These are phyloP conservation scores for Nemania serpens DNA, from an alignment of 2,329 filamentous ascomycete species.

Conservation along the genomic window DNA sequence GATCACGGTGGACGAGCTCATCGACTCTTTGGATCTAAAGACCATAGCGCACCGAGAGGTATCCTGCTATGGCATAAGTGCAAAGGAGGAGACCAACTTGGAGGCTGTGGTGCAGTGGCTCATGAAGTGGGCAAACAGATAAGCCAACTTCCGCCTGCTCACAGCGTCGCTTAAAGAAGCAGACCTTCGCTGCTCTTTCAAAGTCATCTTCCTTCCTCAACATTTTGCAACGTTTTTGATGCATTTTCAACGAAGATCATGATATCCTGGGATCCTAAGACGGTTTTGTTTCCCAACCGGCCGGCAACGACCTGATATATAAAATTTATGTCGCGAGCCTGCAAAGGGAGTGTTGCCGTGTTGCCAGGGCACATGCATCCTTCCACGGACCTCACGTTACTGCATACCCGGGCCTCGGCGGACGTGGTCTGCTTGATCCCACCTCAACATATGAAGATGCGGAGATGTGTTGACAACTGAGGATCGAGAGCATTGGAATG, in stretches of 20 bases:
- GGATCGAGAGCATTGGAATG: slow-evolving; percentile 32
- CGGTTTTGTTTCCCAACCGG: slow-evolving; percentile 37
- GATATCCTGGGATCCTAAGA: slow-evolving; percentile 40
- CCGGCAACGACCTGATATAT: slow-evolving; percentile 43
- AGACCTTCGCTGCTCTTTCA: slow-evolving; percentile 2
- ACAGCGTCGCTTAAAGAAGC: slow-evolving; percentile 2
- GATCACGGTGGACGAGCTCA: slow-evolving; percentile 90
- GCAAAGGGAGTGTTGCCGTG: slow-evolving; percentile 32
- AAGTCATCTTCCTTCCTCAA: slow-evolving; percentile 16
- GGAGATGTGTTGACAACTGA: slow-evolving; percentile 33
- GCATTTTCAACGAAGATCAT: slow-evolving; percentile 41
- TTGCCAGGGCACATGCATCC: slow-evolving; percentile 28
- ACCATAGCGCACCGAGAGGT: slow-evolving; percentile 90
- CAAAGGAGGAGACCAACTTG: slow-evolving; percentile 97
- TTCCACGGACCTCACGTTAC: slow-evolving; percentile 30
- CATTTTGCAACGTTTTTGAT: slow-evolving; percentile 34
- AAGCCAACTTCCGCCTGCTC: slow-evolving; percentile 38
- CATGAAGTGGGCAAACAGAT: slow-evolving; percentile 84
- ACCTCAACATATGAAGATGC: slow-evolving; percentile 33
- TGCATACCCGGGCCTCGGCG: slow-evolving; percentile 30
- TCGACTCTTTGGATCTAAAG: slow-evolving; percentile 89
- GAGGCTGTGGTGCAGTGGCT: slow-evolving; percentile 97
- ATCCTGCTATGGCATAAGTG: slow-evolving; percentile 97
- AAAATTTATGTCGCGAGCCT: slow-evolving; percentile 42
- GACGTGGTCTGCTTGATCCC: slow-evolving; percentile 32